These are phyloP conservation scores for Skeletonema marinoi DNA, from an alignment of 108 stramenopile species.

Conservation along the genomic window DNA sequence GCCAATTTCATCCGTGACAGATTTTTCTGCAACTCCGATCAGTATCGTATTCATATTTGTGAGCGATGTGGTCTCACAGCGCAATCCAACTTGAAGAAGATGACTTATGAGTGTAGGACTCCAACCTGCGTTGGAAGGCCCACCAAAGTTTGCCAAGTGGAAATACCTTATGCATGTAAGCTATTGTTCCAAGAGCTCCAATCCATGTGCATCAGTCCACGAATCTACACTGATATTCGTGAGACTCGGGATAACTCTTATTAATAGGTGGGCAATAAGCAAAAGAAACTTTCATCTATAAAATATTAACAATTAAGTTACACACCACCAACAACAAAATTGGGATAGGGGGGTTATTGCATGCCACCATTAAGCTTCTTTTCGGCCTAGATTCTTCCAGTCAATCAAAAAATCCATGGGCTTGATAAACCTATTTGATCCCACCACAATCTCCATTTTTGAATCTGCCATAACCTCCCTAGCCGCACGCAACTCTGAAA, in stretches of 20 bases:
- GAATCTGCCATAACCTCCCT: constrained; percentile 79
- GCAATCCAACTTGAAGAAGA: constrained; percentile 94
- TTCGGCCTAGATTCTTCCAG: constrained; percentile 29
- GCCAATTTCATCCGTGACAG: constrained; percentile 98
- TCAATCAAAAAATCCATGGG: constrained; percentile 72
- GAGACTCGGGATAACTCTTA: constrained; percentile 64
- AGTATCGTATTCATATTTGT: constrained; percentile 97
- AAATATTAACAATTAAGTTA: constrained; percentile 7
- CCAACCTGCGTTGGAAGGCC: constrained; percentile 84
- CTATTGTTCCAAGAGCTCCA: constrained; percentile 97
- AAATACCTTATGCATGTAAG: constrained; percentile 99
- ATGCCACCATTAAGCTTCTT: not conserved
- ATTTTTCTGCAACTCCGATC: constrained; percentile 97
- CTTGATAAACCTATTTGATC: constrained; percentile 71
- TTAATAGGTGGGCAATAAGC: constrained; percentile 14
- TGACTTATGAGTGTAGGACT: constrained; percentile 93
- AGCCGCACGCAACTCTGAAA: constrained; percentile 82
- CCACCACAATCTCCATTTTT: constrained; percentile 82
- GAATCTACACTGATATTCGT: constrained; percentile 78
- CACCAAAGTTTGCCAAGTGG: constrained; percentile 88
- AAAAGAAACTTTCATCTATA: constrained; percentile 1
- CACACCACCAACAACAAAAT: not conserved
- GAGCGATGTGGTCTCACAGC: constrained; percentile 97
- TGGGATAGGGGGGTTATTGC: not conserved
- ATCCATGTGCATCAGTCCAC: constrained; percentile 93